Base-by-base conservation (phyloP, 768 basidiomycete genomes). In the Piloderma croceum region DNA sequence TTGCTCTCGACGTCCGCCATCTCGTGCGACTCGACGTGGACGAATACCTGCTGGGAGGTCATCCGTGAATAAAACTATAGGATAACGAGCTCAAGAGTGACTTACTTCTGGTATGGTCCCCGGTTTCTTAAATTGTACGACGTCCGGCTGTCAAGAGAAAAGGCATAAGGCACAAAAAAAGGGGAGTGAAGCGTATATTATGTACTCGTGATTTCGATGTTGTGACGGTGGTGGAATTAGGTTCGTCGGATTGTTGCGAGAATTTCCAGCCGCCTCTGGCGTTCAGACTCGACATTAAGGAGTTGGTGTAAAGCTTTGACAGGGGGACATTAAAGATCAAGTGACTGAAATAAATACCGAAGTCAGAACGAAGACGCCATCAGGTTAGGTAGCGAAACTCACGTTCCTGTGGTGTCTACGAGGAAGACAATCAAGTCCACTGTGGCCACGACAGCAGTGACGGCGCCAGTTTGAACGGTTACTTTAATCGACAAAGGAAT, bases 261-360 rank as follows among this genome's bases (percentile, higher is more conserved):
- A 41, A 41, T 12, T 46, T 56, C 62, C 61, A 64, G 23, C 55
- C 60, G 6, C 55, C 54, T 13, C 65, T 61, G 2, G 64, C 60
- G 47, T 66, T 67, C 38, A 67, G 35, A 38, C 57, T 63, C 13
- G 65, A 65, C 60, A 67, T 56, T 18, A 67, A 47, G 1, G 61
- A 61, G 48, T 65, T 67, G 23, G 62, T 62, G 43, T 67, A 67
- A 12, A 67, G 44, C 50, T 67, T 67, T 11, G 61, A 59, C 6
- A 67, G 55, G 1, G 65, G 61, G 6, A 67, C 37, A 39, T 63
- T 63, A 49, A 67, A 65, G 7, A 59, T 41, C 3, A 66, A 51
- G 38, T 66, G 62, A 5, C 54, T 56, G 39, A 7, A 7, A 4
- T 4, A 34, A 7, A 43, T 7, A 6, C 3, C 13, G 22, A 13